phyloP scores from a whole-genome alignment of 495 filamentous ascomycete genomes.

The Penicillium macrosclerotiorum region DNA sequence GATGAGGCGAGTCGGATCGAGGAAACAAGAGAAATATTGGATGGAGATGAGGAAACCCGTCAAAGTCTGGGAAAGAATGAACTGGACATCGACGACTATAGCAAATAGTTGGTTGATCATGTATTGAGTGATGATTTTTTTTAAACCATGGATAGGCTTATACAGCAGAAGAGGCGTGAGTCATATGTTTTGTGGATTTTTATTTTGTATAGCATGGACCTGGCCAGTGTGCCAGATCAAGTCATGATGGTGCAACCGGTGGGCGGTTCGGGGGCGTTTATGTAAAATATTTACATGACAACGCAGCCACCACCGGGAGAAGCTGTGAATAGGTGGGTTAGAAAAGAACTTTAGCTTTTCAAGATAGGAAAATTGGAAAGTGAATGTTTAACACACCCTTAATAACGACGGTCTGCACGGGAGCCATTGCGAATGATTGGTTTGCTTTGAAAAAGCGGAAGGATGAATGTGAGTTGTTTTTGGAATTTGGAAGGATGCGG shows the following conservation, averaged over 20 bases:
- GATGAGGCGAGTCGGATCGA: too few species aligned
- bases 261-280: constrained; percentile 6
- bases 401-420: constrained; percentile 28
- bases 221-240: background rate
- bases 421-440: constrained; percentile 36
- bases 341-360: background rate
- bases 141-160: constrained; percentile 1
- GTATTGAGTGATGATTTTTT: constrained; percentile 8
- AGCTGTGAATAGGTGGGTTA: constrained; percentile 14
- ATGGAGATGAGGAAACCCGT: background rate
- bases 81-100: constrained; percentile 16
- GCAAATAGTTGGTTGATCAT: constrained; percentile 10
- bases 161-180: background rate
- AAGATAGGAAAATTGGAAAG: background rate
- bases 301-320: constrained; percentile 41
- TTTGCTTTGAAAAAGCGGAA: constrained; percentile 27
- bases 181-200: background rate
- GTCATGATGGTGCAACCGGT: constrained; percentile 6
- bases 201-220: constrained; percentile 3
- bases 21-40: background rate
- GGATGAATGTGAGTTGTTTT: constrained; percentile 19
- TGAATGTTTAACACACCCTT: constrained; percentile 29
- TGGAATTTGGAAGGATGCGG: constrained; percentile 12
- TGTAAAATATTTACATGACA: constrained; percentile 32
- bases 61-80: constrained; percentile 11